Evolutionary conservation across 1,284 basidiomycete species (phyloP).

Genomic region (Ganoderma sinense): DNA sequence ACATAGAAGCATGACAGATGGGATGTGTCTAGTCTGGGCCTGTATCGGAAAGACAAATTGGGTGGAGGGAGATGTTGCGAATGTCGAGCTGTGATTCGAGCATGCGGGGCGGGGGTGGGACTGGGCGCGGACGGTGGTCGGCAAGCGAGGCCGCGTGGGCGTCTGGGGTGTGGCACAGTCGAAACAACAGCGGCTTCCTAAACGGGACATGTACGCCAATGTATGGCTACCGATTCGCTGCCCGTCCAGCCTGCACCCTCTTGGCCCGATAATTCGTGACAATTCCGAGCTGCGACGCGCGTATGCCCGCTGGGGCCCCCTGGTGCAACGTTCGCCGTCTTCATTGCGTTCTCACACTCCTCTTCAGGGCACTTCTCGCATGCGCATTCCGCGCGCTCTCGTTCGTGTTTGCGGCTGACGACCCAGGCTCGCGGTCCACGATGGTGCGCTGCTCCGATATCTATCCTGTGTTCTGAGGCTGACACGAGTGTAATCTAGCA

Average conservation of each 20-base stretch:
- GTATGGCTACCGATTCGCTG: slow-evolving; percentile 27
- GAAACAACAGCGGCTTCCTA: slow-evolving; percentile 28
- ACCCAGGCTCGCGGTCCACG: slow-evolving; percentile 7
- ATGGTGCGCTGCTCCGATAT: slow-evolving; percentile 17
- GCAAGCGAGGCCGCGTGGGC: slow-evolving; percentile 10
- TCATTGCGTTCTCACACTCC: slow-evolving; percentile 21
- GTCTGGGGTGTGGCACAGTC: slow-evolving; percentile 25
- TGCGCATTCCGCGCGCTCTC: slow-evolving; percentile 27
- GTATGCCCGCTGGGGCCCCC: slow-evolving; percentile 12
- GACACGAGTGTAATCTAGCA: slow-evolving; percentile 18
- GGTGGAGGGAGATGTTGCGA: slow-evolving; percentile 1
- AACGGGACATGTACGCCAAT: slow-evolving; percentile 21
- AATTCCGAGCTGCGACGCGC: slow-evolving; percentile 19
- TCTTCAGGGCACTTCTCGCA: slow-evolving; percentile 17
- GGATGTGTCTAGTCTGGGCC: slow-evolving; percentile 2
- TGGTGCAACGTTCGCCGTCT: slow-evolving; percentile 18
- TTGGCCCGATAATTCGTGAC: slow-evolving; percentile 24
- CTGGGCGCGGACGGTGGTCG: neutral
- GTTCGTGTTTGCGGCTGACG: slow-evolving; percentile 23
- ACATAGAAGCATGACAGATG: slow-evolving; percentile 18
- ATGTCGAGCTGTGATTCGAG: slow-evolving; percentile 1
- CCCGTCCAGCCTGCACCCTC: neutral
- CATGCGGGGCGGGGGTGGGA: neutral
- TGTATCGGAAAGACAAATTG: slow-evolving; percentile 2
- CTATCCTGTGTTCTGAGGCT: slow-evolving; percentile 10